Evolutionary conservation across 495 filamentous ascomycete genomes (phyloP), one percentile per base, ranked within the genome.

Genomic region (Daldinia concentrica): DNA sequence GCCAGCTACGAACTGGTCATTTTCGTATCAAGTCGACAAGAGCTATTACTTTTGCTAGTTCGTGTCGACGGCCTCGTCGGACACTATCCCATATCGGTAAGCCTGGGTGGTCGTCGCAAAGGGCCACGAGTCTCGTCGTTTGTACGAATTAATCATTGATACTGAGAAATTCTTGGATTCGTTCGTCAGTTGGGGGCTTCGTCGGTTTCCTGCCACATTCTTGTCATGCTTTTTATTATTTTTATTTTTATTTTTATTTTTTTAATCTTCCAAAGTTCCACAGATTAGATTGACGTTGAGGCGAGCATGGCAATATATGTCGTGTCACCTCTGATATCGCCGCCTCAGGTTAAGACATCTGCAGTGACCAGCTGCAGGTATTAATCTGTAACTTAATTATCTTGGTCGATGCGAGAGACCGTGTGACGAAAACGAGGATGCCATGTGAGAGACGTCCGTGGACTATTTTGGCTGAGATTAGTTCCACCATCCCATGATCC

Each of bases 401-500:
- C 65, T 73, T 66, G 59, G 66, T 32, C 32, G 15, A 56, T 62
- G 56, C 26, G 57, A 65, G 54, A 48, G 43, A 43, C 55, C 24
- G 64, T 68, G 57, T 62, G 62, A 66, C 66, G 51, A 69, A 73
- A 66, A 73, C 51, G 65, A 58, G 62, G 61, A 48, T 73, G 71
- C 71, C 71, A 73, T 73, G 71, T 73, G 71, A 50, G 51, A 43
- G 58, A 32, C 50, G 56, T 29, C n/a, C 26, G 60, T 41, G 34
- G 19, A 58, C n/a, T 50, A 57, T 52, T 32, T 58, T 66, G 51
- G 41, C 62, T 57, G 45, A 30, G 36, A 51, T 54, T 68, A 54
- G 62, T 48, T 64, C 9, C 26, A 52, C 19, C 43, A 22, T 48
- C 7, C 7, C 19, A 22, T 45, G n/a, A 22, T 22, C 41, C 41